Conservation (phyloP, 495 filamentous ascomycete genomes). For the Penicillium verhagenii region DNA sequence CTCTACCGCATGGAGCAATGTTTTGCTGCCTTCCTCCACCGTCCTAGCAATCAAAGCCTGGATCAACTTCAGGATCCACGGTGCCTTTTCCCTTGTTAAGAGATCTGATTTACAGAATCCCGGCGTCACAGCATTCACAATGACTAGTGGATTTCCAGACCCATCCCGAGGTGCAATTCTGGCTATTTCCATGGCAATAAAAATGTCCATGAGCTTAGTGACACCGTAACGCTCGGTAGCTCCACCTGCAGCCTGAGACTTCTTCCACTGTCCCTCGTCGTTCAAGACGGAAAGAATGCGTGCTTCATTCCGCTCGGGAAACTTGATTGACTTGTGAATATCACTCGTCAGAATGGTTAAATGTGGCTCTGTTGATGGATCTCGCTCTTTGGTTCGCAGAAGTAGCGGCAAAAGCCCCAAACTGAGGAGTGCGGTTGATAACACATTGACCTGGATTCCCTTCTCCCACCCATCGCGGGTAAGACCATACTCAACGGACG, state of each 20-base stretch:
- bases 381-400: neutral
- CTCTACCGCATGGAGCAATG: conserved; percentile 19
- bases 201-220: conserved; percentile 19
- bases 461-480: conserved; percentile 3
- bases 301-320: neutral
- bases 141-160: conserved; percentile 3
- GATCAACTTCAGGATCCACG: conserved; percentile 13
- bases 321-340: conserved; percentile 8
- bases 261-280: conserved; percentile 6
- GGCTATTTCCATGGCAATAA: conserved; percentile 11
- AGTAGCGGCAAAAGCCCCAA: conserved; percentile 1
- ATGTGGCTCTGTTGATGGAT: neutral
- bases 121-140: conserved; percentile 18
- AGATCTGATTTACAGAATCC: conserved; percentile 20
- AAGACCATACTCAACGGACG: neutral
- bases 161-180: conserved; percentile 2
- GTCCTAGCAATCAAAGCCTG: conserved; percentile 18
- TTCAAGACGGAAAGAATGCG: conserved; percentile 10
- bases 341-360: conserved; percentile 15
- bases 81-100: conserved; percentile 15
- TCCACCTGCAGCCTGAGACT: conserved; percentile 1
- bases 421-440: conserved; percentile 13
- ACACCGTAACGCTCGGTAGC: conserved; percentile 13
- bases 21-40: conserved; percentile 21
- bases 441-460: conserved; percentile 9